Conservation (phyloP, 2,329 filamentous ascomycete species). For the Talaromyces amestolkiae region DNA sequence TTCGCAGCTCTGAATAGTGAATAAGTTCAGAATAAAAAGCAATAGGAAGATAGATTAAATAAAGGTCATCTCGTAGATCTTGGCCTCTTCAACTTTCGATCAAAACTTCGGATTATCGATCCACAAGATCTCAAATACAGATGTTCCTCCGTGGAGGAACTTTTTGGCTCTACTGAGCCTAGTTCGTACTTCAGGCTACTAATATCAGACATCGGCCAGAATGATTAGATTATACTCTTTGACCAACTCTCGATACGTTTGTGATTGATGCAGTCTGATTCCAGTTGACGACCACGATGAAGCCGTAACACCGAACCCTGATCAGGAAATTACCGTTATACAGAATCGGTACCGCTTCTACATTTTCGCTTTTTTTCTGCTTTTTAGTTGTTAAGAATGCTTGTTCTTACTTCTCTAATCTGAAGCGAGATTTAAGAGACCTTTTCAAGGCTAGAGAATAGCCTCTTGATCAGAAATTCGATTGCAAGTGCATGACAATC, state of each 20-base stretch:
- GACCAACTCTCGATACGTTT: not conserved
- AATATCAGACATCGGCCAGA: too few relatives aligned
- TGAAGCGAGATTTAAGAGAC: too few relatives aligned
- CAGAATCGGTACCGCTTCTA: not conserved
- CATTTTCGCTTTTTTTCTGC: not conserved
- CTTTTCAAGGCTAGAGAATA: not conserved
- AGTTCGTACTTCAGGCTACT: too few relatives aligned
- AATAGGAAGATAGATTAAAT: not conserved
- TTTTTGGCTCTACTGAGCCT: not conserved
- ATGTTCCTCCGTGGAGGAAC: not conserved
- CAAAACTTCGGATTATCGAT: not conserved
- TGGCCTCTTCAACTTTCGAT: not conserved
- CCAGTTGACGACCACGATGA: not conserved
- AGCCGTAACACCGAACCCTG: not conserved
- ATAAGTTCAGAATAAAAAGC: not conserved
- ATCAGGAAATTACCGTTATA: not conserved
- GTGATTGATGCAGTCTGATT: not conserved
- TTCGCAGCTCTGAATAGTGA: too few relatives aligned
- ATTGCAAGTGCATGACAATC: too few relatives aligned
- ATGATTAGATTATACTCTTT: too few relatives aligned
- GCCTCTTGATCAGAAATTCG: not conserved
- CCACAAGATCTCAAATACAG: not conserved
- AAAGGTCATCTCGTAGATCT: not conserved
- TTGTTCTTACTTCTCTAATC: too few relatives aligned
- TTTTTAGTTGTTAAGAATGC: too few relatives aligned